Conservation (phyloP, 768 basidiomycete genomes). For the Cystofilobasidium capitatum region DNA sequence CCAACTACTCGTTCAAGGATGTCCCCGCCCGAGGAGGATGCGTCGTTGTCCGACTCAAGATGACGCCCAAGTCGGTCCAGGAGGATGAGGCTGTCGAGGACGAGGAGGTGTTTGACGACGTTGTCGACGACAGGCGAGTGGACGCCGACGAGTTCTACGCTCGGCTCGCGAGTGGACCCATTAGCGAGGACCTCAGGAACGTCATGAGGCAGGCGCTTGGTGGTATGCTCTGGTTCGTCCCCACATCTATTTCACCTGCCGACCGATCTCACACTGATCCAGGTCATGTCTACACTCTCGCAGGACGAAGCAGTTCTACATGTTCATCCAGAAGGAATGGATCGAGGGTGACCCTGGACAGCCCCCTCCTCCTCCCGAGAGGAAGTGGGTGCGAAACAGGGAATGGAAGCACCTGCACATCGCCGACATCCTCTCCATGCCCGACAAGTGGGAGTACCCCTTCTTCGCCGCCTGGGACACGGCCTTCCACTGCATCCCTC, state of each 20-base stretch:
- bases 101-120: conserved; percentile 78
- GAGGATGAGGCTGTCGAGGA: conserved; percentile 73
- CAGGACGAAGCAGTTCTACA: conserved; percentile 85
- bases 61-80: conserved; percentile 67
- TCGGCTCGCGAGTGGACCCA: conserved; percentile 65
- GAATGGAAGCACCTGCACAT: conserved; percentile 95
- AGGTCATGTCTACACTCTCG: not conserved
- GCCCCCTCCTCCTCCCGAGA: conserved; percentile 81
- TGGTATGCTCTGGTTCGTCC: conserved; percentile 79
- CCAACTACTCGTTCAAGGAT: conserved; percentile 75
- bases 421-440: conserved; percentile 95
- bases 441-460: conserved; percentile 99
- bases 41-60: conserved; percentile 84
- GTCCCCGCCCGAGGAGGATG: conserved; percentile 89
- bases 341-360: conserved; percentile 90
- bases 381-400: conserved; percentile 73
- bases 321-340: conserved; percentile 95
- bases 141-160: conserved; percentile 96
- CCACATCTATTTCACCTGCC: not conserved
- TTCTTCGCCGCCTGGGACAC: conserved; percentile 89
- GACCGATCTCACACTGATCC: not conserved
- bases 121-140: conserved; percentile 75
- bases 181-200: conserved; percentile 85
- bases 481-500: conserved; percentile 98
- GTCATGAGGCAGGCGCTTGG: conserved; percentile 92